These are phyloP conservation scores for Aspergillus pseudoglaucus DNA, from an alignment of 2,329 filamentous ascomycete species.

Conservation along the genomic window DNA sequence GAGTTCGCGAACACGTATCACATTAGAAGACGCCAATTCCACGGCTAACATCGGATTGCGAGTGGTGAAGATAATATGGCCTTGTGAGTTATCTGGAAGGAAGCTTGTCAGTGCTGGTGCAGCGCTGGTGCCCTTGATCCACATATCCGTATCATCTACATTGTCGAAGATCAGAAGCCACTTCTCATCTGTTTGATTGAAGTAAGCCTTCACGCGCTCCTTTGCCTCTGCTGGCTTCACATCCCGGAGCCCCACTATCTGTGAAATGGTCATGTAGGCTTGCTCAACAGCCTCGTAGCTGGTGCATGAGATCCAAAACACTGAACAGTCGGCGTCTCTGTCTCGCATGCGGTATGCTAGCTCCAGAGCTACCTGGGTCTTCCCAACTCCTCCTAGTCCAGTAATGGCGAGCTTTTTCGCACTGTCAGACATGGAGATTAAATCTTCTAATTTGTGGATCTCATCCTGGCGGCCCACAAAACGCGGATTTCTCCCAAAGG, in stretches of 20 bases:
- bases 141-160: conserved; percentile 17
- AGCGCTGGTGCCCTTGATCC: conserved; percentile 3
- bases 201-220: conserved; percentile 3
- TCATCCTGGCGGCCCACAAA: conserved; percentile 10
- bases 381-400: conserved; percentile 22
- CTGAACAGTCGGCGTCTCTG: conserved; percentile 11
- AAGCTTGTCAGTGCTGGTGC: conserved; percentile 3
- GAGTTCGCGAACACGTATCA: conserved; percentile 6
- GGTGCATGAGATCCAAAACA: conserved; percentile 22
- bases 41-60: conserved; percentile 9
- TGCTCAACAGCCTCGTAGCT: conserved; percentile 16
- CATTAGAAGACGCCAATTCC: conserved; percentile 3
- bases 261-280: conserved; percentile 10
- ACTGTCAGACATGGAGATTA: too few relatives aligned
- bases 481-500: conserved; percentile 4
- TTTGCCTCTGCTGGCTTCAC: conserved; percentile 4
- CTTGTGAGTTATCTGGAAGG: conserved; percentile 14
- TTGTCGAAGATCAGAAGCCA: conserved; percentile 23
- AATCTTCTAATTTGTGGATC: too few relatives aligned
- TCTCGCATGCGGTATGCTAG: conserved; percentile 16
- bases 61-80: conserved; percentile 15
- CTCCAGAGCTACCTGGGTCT: conserved; percentile 23
- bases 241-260: conserved; percentile 6
- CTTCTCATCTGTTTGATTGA: conserved; percentile 7
- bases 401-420: too few relatives aligned